These are phyloP conservation scores for Polygonum maritimum DNA, from an alignment of 148 eudicot genomes.

Conservation along the genomic window DNA sequence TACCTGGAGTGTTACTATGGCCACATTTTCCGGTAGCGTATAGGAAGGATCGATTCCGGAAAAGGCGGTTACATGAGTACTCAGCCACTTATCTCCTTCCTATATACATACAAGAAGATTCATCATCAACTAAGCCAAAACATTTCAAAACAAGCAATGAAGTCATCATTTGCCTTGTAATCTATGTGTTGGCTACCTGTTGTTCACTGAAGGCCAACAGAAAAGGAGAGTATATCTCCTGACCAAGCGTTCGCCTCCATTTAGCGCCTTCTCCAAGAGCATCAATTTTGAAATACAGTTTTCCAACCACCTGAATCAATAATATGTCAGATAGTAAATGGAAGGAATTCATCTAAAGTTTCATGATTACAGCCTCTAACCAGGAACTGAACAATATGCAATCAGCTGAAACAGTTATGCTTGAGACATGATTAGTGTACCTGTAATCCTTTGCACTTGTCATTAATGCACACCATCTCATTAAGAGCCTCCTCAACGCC, in stretches of 20 bases:
- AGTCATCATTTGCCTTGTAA: background rate
- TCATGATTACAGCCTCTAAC: too few relatives aligned
- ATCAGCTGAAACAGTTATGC: background rate
- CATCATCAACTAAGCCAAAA: background rate
- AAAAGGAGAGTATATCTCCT: conserved; percentile 85
- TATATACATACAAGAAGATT: conserved; percentile 11
- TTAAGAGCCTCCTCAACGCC: conserved; percentile 84
- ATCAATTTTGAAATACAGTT: conserved; percentile 63
- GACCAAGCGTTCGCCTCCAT: conserved; percentile 90
- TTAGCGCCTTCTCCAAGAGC: conserved; percentile 86
- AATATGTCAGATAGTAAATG: background rate
- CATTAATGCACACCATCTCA: conserved; percentile 63
- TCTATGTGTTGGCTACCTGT: conserved; percentile 33
- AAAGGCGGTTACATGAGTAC: conserved; percentile 42
- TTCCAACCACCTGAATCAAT: conserved; percentile 59
- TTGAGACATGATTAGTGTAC: conserved; percentile 27
- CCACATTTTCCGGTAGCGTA: conserved; percentile 72
- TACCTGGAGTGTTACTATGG: conserved; percentile 37
- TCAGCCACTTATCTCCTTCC: conserved; percentile 43
- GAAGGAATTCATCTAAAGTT: background rate
- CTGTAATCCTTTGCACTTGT: conserved; percentile 51
- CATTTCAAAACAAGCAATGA: background rate
- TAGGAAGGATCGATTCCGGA: conserved; percentile 67
- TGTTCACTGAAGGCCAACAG: conserved; percentile 74
- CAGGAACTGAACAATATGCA: too few relatives aligned